phyloP scores from a whole-genome alignment of 495 filamentous ascomycete species.

The Aspergillus asperescens region DNA sequence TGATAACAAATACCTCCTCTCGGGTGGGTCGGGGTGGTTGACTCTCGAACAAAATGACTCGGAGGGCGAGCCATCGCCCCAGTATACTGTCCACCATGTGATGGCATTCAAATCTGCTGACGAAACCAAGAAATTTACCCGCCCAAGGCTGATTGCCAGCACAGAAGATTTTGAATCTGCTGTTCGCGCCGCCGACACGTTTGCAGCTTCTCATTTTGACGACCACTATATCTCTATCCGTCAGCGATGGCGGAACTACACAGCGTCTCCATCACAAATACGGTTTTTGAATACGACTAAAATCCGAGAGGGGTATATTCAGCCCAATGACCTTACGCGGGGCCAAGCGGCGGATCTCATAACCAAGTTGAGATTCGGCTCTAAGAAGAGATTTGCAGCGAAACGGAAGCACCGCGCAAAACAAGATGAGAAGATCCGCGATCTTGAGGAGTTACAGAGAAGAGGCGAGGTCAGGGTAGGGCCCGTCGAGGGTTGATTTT shows the following conservation, averaged over 20 bases:
- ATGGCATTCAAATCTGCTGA: slow-evolving; percentile 25
- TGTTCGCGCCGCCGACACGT: slow-evolving; percentile 78
- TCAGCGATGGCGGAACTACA: slow-evolving; percentile 60
- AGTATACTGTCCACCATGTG: slow-evolving; percentile 32
- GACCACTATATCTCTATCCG: slow-evolving; percentile 50
- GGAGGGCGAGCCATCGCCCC: neutral
- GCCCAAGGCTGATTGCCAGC: slow-evolving; percentile 59
- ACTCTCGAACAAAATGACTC: slow-evolving; percentile 50
- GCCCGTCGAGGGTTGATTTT: slow-evolving; percentile 39
- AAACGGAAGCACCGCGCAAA: slow-evolving; percentile 34
- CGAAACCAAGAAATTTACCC: slow-evolving; percentile 42
- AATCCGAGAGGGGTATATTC: slow-evolving; percentile 49
- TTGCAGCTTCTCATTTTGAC: slow-evolving; percentile 59
- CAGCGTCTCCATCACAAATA: slow-evolving; percentile 66
- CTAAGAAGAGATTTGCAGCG: slow-evolving; percentile 60
- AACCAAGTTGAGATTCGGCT: slow-evolving; percentile 81
- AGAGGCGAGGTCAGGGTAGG: slow-evolving; percentile 58
- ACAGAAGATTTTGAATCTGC: slow-evolving; percentile 60
- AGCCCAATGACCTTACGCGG: slow-evolving; percentile 57
- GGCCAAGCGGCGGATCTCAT: slow-evolving; percentile 89
- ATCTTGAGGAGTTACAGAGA: slow-evolving; percentile 30
- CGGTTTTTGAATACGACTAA: slow-evolving; percentile 65
- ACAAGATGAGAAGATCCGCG: slow-evolving; percentile 32
- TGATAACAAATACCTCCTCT: slow-evolving; percentile 60
- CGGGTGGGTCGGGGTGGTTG: slow-evolving; percentile 44